These are phyloP conservation scores for Pleurotus cornucopiae DNA, from an alignment of 768 basidiomycete genomes.

Conservation along the genomic window DNA sequence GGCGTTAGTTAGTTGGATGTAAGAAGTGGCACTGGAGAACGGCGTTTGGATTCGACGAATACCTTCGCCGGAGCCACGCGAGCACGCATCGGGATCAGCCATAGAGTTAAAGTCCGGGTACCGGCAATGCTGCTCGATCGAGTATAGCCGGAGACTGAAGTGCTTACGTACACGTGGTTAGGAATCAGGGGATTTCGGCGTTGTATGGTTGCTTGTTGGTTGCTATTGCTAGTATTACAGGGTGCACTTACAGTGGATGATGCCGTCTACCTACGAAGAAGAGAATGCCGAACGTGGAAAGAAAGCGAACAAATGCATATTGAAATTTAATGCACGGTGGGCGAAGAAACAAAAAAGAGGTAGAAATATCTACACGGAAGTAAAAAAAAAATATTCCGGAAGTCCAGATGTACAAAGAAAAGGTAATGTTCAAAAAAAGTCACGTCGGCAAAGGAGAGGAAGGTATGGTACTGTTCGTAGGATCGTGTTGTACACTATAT, in stretches of 20 bases:
- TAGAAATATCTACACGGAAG: background rate
- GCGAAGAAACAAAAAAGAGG: background rate
- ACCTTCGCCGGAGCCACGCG: too few relatives aligned
- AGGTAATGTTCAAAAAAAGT: background rate
- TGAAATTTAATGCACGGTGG: background rate
- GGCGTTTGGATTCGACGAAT: too few relatives aligned
- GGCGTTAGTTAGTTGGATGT: background rate
- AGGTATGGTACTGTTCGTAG: background rate
- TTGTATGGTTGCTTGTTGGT: too few relatives aligned
- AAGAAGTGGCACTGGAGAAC: background rate
- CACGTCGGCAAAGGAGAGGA: background rate
- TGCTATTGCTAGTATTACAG: conserved; percentile 1
- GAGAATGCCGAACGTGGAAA: background rate
- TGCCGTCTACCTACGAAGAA: background rate
- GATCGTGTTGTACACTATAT: conserved; percentile 3
- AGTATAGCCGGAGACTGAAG: conserved; percentile 1
- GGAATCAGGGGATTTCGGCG: background rate
- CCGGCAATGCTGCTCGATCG: background rate
- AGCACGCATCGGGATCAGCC: too few relatives aligned
- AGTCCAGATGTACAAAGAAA: conserved; percentile 2
- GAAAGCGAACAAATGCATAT: background rate
- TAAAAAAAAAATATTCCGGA: background rate
- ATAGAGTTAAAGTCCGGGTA: background rate
- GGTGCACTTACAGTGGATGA: background rate
- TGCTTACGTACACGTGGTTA: conserved; percentile 6